Evolutionary conservation across 768 basidiomycete species (phyloP).

Genomic region (Agrocybe pediades): DNA sequence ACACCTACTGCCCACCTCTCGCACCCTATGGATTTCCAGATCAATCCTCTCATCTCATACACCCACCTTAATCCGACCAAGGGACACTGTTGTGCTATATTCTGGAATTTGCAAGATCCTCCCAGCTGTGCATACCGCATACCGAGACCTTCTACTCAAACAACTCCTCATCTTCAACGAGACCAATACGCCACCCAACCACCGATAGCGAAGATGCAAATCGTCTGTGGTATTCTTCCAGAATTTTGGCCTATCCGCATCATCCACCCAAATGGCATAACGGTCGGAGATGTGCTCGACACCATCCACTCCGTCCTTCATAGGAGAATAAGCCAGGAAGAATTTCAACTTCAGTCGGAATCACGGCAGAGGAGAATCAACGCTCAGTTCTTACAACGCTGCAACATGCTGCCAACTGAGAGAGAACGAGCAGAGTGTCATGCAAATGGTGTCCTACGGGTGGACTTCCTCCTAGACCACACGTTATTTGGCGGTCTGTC

Average conservation of each 20-base stretch:
- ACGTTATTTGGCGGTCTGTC: slow-evolving; percentile 56
- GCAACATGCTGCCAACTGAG: slow-evolving; percentile 30
- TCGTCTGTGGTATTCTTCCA: slow-evolving; percentile 50
- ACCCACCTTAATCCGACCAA: background rate
- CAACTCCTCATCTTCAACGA: background rate
- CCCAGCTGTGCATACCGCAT: background rate
- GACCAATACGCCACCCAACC: background rate
- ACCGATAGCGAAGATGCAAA: slow-evolving; percentile 24
- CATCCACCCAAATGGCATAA: slow-evolving; percentile 47
- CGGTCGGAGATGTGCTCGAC: slow-evolving; percentile 50
- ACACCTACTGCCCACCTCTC: background rate
- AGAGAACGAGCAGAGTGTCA: slow-evolving; percentile 34
- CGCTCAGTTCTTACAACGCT: slow-evolving; percentile 45
- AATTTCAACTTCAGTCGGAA: slow-evolving; percentile 43
- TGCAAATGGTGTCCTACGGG: slow-evolving; percentile 43
- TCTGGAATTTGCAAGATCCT: background rate
- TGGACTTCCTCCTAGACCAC: slow-evolving; percentile 51
- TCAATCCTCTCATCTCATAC: background rate
- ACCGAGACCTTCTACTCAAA: background rate
- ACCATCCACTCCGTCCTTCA: slow-evolving; percentile 44
- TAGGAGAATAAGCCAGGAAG: slow-evolving; percentile 35
- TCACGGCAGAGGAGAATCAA: slow-evolving; percentile 46
- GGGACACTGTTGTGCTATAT: background rate
- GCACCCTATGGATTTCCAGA: background rate
- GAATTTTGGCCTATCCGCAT: slow-evolving; percentile 43